Percentiles rank a stretch among this genome's conserved stretches.
These are phyloP conservation scores for Adansonia madagascariensis DNA, from an alignment of 441 rosid species.

Conservation along the genomic window DNA sequence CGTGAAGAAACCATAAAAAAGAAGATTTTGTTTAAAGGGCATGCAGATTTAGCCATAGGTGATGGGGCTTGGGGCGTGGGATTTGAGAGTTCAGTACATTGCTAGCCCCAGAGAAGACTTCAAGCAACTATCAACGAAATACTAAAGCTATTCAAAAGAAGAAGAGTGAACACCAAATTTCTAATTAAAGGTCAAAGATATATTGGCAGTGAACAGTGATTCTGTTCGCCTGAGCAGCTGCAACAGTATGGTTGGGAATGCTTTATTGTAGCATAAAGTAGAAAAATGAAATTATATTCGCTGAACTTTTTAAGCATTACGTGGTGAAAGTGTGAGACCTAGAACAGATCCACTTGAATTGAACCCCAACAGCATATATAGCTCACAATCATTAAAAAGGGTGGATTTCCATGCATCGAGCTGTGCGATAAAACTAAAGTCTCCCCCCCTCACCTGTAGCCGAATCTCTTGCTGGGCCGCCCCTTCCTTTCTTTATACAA, in stretches of 20 bases:
- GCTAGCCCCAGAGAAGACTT: no score
- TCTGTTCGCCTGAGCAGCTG: no score
- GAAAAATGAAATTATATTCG: conserved; percentile 7
- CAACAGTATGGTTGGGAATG: neutral
- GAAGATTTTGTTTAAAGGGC: no score
- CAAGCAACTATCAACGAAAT: no score
- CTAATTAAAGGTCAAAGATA: no score
- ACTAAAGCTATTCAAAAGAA: no score
- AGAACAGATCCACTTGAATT: conserved; percentile 25
- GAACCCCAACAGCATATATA: conserved; percentile 21
- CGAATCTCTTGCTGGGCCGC: neutral
- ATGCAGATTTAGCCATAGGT: no score
- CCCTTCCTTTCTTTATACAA: neutral
- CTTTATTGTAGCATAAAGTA: conserved; percentile 27
- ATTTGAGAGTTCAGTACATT: no score
- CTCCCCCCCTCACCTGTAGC: neutral
- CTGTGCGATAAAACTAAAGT: conserved; percentile 30
- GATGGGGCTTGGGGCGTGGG: no score
- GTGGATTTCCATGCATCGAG: conserved; percentile 48
- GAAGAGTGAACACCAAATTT: no score
- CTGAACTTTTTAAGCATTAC: conserved; percentile 15
- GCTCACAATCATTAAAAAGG: conserved; percentile 40
- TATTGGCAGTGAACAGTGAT: no score
- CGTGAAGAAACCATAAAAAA: no score
- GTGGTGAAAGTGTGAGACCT: neutral